Evolutionary conservation across 148 eudicot species (phyloP), one percentile per base, ranked within the genome.

Genomic region (Persicaria tinctoria): DNA sequence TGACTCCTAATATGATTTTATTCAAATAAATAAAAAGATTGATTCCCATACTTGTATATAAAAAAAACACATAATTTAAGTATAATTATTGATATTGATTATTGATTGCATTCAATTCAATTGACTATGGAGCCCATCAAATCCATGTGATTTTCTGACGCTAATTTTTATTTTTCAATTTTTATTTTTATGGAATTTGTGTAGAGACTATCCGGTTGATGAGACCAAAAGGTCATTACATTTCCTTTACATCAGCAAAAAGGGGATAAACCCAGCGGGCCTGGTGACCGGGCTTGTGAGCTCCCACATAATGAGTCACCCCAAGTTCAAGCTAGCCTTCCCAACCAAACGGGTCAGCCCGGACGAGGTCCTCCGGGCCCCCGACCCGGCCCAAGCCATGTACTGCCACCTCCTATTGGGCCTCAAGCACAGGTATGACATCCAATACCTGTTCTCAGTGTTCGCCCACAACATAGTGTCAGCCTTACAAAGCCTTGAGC

Each of bases 391-490:
- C 77, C 89, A 89, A 57, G 84, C 93, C 9, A 73, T 89, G 27
- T 89, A 89, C 77, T 87, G 91, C 71, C 93, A 89, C 79, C 91
- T 89, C 57, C 74, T 89, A 11, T 85, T 86, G 57, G 93, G 93
- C 6, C 89, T 89, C 12, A 79, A 85, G 8, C 82, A 46, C 73
- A 53, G 88, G 7, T 75, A 83, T 51, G 79, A 89, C 68, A 76
- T 89, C 48, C 89, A 87, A 75, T 83, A 84, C 48, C 80, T 89
- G 17, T 81, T 76, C 44, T 83, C 93, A 32, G 76, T 87, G 38
- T 89, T 89, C 75, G 89, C 87, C 8, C 89, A 89, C 77, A 82
- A 86, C 87, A 82, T 89, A 68, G 85, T 89, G 11, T 76, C 76
- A 13, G 85, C 93, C 18, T 87, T 89, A 60, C 78, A 80, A 16